These are phyloP conservation scores for Rhodosporidiobolus sp. DNA, from an alignment of 768 basidiomycete genomes.

Conservation along the genomic window DNA sequence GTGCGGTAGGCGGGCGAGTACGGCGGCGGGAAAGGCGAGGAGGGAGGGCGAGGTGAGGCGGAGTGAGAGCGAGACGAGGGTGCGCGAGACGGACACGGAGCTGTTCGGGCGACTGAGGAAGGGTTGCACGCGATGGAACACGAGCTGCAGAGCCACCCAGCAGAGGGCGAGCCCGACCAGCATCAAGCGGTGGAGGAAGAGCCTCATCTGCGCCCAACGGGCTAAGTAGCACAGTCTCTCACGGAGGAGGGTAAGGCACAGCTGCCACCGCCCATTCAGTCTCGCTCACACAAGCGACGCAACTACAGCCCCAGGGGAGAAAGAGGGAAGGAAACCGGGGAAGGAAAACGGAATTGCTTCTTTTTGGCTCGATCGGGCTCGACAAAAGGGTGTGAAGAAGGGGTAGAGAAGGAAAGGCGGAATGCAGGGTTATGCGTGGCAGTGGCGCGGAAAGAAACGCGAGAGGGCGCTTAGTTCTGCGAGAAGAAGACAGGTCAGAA, in stretches of 20 bases:
- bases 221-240: too few relatives aligned
- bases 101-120: too few relatives aligned
- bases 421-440: not conserved
- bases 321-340: not conserved
- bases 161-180: not conserved
- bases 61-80: not conserved
- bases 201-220: too few relatives aligned
- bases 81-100: not conserved
- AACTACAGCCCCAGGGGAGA: not conserved
- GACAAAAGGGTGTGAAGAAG: not conserved
- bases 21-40: not conserved
- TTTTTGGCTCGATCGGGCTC: not conserved
- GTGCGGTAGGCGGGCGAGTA: slow-evolving; percentile 2
- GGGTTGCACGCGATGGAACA: too few relatives aligned
- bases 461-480: slow-evolving; percentile 14
- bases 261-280: not conserved
- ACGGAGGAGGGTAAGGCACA: not conserved
- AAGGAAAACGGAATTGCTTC: not conserved
- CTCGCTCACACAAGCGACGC: not conserved
- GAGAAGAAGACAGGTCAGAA: not conserved
- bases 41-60: slow-evolving; percentile 5
- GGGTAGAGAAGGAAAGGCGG: not conserved
- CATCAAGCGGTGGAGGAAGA: not conserved
- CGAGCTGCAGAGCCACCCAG: not conserved
- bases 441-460: not conserved